phyloP scores from a whole-genome alignment of 1,284 basidiomycete species.

The Xerocomus nothofagi region DNA sequence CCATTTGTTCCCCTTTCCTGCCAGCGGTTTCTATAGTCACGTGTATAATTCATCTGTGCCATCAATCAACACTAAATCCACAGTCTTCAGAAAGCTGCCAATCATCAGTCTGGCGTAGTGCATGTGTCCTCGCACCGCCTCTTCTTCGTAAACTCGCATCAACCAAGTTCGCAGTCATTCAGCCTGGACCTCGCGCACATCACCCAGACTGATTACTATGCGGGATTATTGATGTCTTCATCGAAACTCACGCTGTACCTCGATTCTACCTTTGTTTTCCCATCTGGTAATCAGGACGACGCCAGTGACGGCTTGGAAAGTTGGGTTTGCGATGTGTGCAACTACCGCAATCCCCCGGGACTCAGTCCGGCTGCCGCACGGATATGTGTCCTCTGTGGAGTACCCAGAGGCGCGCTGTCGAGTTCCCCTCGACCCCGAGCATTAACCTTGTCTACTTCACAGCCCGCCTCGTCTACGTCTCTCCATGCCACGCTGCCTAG shows the following conservation, averaged over 20 bases:
- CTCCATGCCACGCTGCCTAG: constrained; percentile 24
- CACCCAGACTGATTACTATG: constrained; percentile 85
- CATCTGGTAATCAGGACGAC: constrained; percentile 21
- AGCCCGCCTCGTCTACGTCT: constrained; percentile 38
- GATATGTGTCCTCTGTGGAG: constrained; percentile 73
- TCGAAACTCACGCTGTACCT: constrained; percentile 87
- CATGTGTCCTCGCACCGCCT: constrained; percentile 85
- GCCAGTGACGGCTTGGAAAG: constrained; percentile 43
- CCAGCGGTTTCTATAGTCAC: constrained; percentile 18
- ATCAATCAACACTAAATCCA: constrained; percentile 34
- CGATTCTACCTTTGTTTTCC: constrained; percentile 31
- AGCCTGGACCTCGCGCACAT: constrained; percentile 66
- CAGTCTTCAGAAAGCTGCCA: constrained; percentile 79
- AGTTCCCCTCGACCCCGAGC: constrained; percentile 27
- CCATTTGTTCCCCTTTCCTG: constrained; percentile 7
- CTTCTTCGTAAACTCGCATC: constrained; percentile 72
- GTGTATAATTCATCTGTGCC: constrained; percentile 16
- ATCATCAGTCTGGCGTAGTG: constrained; percentile 71
- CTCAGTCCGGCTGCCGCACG: constrained; percentile 58
- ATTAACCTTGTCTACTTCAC: constrained; percentile 40
- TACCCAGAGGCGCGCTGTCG: constrained; percentile 55
- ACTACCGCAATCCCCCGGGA: constrained; percentile 74
- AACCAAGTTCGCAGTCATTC: constrained; percentile 54
- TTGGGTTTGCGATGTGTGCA: constrained; percentile 90
- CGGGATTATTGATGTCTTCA: constrained; percentile 88